Evolutionary conservation across 805 yeast species (phyloP).

Genomic region (Candida quercuum): DNA sequence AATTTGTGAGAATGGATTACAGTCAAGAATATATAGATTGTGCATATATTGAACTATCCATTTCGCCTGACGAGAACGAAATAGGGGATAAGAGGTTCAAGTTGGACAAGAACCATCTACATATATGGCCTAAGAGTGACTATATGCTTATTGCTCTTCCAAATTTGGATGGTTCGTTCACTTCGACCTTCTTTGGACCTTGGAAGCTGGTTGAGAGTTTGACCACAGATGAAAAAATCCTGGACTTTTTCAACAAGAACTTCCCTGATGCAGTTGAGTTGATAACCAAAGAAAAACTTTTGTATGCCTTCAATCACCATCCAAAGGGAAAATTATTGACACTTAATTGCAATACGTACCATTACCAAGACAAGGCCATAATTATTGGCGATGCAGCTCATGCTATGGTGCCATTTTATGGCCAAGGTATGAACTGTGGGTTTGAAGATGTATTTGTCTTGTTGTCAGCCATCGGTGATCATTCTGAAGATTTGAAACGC

Average conservation of each 20-base stretch:
- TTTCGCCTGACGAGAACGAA: conserved; percentile 46
- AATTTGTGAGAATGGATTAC: conserved; percentile 60
- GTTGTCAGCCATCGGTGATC: conserved; percentile 33
- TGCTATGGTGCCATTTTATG: conserved; percentile 97
- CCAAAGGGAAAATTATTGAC: conserved; percentile 81
- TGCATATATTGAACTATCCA: conserved; percentile 74
- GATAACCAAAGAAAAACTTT: conserved; percentile 55
- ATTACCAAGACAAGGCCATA: conserved; percentile 54
- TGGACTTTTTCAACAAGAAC: conserved; percentile 48
- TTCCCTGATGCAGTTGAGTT: conserved; percentile 73
- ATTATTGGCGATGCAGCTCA: conserved; percentile 93
- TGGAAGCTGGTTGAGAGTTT: conserved; percentile 58
- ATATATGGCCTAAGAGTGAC: conserved; percentile 87
- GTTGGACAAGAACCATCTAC: conserved; percentile 63
- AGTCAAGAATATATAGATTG: conserved; percentile 77
- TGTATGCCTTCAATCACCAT: conserved; percentile 44
- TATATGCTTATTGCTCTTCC: conserved; percentile 90
- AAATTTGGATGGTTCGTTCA: conserved; percentile 79
- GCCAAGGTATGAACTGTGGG: conserved; percentile 96
- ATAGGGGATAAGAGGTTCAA: conserved; percentile 31
- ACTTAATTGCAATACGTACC: conserved; percentile 64
- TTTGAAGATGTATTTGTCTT: conserved; percentile 82
- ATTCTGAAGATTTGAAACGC: conserved; percentile 1
- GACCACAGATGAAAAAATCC: conserved; percentile 36
- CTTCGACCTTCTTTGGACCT: conserved; percentile 85